These are phyloP conservation scores for Passiflora organensis DNA, from an alignment of 345 rosid species.

Conservation along the genomic window DNA sequence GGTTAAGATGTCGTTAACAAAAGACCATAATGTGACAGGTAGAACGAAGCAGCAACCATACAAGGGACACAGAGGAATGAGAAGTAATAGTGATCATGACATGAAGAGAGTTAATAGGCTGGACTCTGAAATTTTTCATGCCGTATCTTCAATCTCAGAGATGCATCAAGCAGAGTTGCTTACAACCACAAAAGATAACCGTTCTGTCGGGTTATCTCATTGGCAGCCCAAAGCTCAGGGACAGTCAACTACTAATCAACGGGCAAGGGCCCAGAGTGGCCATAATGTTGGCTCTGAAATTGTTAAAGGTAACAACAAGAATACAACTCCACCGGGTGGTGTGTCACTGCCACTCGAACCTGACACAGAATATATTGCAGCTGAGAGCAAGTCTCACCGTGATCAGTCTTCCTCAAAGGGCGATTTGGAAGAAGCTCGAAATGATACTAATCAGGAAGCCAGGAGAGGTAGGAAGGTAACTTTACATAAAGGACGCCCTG, in stretches of 20 bases:
- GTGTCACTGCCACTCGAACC: conserved; percentile 16
- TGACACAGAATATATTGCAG: conserved; percentile 22
- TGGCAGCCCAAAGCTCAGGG: conserved; percentile 73
- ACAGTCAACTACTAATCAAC: conserved; percentile 28
- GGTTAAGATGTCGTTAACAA: conserved; percentile 28
- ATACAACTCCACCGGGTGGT: conserved; percentile 26
- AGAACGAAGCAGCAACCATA: conserved; percentile 50
- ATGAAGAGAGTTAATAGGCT: conserved; percentile 41
- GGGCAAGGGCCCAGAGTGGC: conserved; percentile 37
- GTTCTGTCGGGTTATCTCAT: conserved; percentile 44
- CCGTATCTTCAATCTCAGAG: conserved; percentile 40
- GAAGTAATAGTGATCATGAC: conserved; percentile 42
- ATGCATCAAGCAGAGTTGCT: conserved; percentile 33
- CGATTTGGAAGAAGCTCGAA: conserved; percentile 29
- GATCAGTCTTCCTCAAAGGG: conserved; percentile 22
- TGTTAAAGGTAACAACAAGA: conserved; percentile 40
- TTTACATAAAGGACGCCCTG: conserved; percentile 33
- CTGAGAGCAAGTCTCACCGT: conserved; percentile 15
- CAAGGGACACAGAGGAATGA: conserved; percentile 46
- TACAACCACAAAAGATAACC: conserved; percentile 54
- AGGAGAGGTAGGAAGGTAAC: conserved; percentile 44
- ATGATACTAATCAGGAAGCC: conserved; percentile 35
- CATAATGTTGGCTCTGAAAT: conserved; percentile 34
- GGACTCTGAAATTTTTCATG: conserved; percentile 33
- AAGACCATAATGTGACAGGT: conserved; percentile 44